Conservation (phyloP, 2,329 filamentous ascomycete genomes). For the Colletotrichum kahawae region DNA sequence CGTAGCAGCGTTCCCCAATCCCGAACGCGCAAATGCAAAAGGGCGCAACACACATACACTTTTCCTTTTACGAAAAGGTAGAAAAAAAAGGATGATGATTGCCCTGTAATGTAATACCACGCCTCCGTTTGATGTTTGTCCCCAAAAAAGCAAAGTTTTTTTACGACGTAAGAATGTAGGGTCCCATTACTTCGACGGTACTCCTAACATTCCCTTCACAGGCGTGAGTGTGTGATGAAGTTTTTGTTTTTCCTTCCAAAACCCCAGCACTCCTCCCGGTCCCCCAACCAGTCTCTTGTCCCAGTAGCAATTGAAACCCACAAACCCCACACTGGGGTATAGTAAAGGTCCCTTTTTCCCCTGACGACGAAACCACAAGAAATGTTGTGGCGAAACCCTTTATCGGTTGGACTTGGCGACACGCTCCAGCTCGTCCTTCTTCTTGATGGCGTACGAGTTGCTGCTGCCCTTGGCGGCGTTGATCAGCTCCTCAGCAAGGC, state of each 20-base stretch:
- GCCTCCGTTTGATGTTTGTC: slow-evolving; percentile 22
- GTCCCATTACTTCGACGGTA: neutral
- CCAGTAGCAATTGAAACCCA: neutral
- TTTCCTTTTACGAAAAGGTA: neutral
- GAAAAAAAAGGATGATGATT: slow-evolving; percentile 22
- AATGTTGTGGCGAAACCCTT: slow-evolving; percentile 52
- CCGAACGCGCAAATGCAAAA: slow-evolving; percentile 52
- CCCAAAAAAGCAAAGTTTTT: slow-evolving; percentile 22
- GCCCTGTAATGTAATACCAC: slow-evolving; percentile 24
- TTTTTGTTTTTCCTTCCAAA: slow-evolving; percentile 27
- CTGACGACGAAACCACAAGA: neutral
- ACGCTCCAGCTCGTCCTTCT: slow-evolving; percentile 99
- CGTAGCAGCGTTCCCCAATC: slow-evolving; percentile 49
- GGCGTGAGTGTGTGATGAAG: neutral
- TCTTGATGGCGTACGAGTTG: slow-evolving; percentile 99
- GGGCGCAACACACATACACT: slow-evolving; percentile 11
- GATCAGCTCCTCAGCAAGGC: slow-evolving; percentile 99
- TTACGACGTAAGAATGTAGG: slow-evolving; percentile 9
- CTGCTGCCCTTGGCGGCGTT: slow-evolving; percentile 99
- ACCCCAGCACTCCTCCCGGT: slow-evolving; percentile 25
- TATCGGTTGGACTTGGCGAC: slow-evolving; percentile 99
- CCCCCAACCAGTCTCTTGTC: neutral
- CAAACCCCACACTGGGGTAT: neutral
- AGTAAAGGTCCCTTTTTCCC: neutral
- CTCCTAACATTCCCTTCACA: neutral